Percentiles rank a stretch among this genome's conserved stretches.
phyloP scores from a whole-genome alignment of 1,139 yeast species.

The Candida pseudoviswanathii region DNA sequence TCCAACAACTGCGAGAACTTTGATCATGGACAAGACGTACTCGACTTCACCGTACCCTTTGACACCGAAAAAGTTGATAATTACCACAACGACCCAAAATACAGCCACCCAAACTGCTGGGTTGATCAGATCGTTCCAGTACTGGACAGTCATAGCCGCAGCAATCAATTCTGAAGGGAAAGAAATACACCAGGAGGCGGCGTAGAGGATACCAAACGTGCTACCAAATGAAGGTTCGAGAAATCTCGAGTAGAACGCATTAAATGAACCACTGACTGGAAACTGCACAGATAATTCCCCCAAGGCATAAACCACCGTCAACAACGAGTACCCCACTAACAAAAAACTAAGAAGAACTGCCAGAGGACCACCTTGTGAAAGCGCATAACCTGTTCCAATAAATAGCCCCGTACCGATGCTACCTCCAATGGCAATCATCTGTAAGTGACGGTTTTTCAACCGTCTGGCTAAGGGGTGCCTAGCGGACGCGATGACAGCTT shows the following conservation, averaged over 20 bases:
- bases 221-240: slow-evolving; percentile 67
- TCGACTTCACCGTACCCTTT: slow-evolving; percentile 52
- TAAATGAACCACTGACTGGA: slow-evolving; percentile 65
- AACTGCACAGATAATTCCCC: slow-evolving; percentile 65
- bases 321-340: slow-evolving; percentile 47
- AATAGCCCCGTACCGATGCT: slow-evolving; percentile 51
- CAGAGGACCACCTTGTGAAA: slow-evolving; percentile 72
- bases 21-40: slow-evolving; percentile 40
- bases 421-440: slow-evolving; percentile 51
- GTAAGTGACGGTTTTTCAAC: slow-evolving; percentile 43
- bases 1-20: slow-evolving; percentile 47
- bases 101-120: slow-evolving; percentile 50
- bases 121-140: slow-evolving; percentile 39
- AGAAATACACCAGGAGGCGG: slow-evolving; percentile 45
- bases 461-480: slow-evolving; percentile 40
- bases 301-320: slow-evolving; percentile 56
- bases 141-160: slow-evolving; percentile 43
- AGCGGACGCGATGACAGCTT: slow-evolving; percentile 39
- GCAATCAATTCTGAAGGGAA: slow-evolving; percentile 50
- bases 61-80: slow-evolving; percentile 47
- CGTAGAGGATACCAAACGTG: slow-evolving; percentile 45
- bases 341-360: slow-evolving; percentile 54
- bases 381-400: slow-evolving; percentile 72
- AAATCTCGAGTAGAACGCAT: slow-evolving; percentile 57
- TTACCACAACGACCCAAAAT: slow-evolving; percentile 37